These are phyloP conservation scores for Suhomyces kilbournensis DNA, from an alignment of 805 yeast genomes.

Conservation along the genomic window DNA sequence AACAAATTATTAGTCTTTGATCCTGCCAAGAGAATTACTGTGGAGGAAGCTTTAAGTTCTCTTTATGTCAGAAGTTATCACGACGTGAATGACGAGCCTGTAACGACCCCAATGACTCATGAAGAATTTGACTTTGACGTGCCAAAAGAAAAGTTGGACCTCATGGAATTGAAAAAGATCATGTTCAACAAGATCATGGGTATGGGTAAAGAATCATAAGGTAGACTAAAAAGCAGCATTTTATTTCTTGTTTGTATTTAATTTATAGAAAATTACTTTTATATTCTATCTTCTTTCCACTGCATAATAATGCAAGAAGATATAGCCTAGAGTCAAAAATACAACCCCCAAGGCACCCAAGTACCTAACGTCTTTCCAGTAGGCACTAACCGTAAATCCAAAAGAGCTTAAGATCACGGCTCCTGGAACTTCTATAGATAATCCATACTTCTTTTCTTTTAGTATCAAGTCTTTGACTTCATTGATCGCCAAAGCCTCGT, in stretches of 20 bases:
- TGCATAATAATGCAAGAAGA: conserved; percentile 68
- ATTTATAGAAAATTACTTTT: neutral
- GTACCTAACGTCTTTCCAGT: conserved; percentile 61
- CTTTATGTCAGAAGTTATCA: conserved; percentile 9
- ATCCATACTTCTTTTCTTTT: conserved; percentile 85
- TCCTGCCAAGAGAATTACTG: conserved; percentile 7
- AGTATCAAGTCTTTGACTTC: conserved; percentile 86
- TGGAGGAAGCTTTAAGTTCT: conserved; percentile 10
- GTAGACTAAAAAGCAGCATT: neutral
- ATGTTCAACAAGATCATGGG: conserved; percentile 8
- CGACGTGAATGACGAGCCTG: conserved; percentile 29
- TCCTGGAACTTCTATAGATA: conserved; percentile 95
- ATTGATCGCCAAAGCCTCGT: conserved; percentile 87
- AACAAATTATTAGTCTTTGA: conserved; percentile 7
- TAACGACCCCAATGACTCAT: conserved; percentile 17
- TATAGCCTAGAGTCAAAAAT: conserved; percentile 68
- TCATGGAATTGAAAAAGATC: conserved; percentile 7
- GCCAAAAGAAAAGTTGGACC: conserved; percentile 8
- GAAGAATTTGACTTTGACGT: conserved; percentile 29
- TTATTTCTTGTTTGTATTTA: conserved; percentile 1
- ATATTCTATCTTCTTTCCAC: conserved; percentile 61
- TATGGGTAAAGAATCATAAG: neutral
- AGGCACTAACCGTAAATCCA: conserved; percentile 84
- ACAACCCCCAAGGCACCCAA: conserved; percentile 54
- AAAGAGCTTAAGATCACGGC: conserved; percentile 94